A percentile compares a stretch with the other conserved stretches of the same genome.
These are phyloP conservation scores for Podospora tetraspora DNA, from an alignment of 495 filamentous ascomycete species.

Conservation along the genomic window DNA sequence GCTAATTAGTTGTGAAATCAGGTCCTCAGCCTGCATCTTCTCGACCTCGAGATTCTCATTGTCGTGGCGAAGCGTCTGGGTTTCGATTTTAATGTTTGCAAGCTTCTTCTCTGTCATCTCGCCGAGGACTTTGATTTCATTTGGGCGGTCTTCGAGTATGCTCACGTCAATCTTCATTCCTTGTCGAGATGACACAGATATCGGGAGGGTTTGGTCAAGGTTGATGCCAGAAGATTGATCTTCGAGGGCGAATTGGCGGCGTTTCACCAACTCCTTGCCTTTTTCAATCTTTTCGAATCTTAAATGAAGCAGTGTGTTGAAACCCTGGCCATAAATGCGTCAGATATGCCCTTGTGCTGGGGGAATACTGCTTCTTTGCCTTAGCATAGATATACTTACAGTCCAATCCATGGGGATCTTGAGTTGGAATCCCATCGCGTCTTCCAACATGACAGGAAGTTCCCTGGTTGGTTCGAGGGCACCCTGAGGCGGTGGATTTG, in stretches of 20 bases:
- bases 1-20: no score
- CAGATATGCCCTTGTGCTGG: background rate
- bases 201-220: background rate
- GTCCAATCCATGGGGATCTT: conserved; percentile 1
- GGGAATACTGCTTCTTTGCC: no score
- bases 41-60: no score
- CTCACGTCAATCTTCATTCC: conserved; percentile 8
- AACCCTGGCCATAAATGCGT: background rate
- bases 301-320: background rate
- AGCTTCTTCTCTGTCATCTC: no score
- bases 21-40: no score
- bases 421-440: background rate
- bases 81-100: no score
- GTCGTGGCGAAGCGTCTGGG: no score
- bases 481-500: background rate
- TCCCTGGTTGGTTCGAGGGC: conserved; percentile 3
- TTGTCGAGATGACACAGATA: background rate
- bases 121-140: no score
- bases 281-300: background rate
- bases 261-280: background rate
- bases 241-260: conserved; percentile 2
- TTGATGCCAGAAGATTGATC: background rate
- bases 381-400: background rate
- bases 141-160: no score
- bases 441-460: background rate